Evolutionary conservation across 2,329 filamentous ascomycete species (phyloP).

Genomic region (Balansia obtecta): DNA sequence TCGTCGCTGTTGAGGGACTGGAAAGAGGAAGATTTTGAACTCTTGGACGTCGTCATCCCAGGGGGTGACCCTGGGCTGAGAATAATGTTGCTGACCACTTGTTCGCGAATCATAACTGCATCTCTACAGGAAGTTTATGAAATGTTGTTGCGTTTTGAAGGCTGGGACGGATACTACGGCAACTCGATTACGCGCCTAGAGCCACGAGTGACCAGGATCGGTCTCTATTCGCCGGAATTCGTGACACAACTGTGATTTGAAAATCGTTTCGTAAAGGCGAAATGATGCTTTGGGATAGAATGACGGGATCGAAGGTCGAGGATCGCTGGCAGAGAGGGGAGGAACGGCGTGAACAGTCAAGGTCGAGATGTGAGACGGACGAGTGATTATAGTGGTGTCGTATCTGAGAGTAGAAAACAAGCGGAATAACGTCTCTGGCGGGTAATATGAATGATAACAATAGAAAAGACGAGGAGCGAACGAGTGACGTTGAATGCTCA

Average conservation of each 20-base stretch:
- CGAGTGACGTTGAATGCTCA: conserved; percentile 1
- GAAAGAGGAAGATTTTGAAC: conserved; percentile 82
- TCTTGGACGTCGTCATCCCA: conserved; percentile 72
- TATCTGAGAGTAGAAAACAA: neutral
- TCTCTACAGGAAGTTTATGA: conserved; percentile 7
- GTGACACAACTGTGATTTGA: neutral
- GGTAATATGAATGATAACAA: neutral
- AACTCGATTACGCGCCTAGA: neutral
- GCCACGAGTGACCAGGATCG: neutral
- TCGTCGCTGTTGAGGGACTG: conserved; percentile 69
- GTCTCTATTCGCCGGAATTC: neutral
- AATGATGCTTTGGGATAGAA: neutral
- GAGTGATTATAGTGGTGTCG: neutral
- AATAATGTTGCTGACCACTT: conserved; percentile 15
- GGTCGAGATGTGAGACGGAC: neutral
- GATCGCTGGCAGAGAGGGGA: neutral
- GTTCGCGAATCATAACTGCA: conserved; percentile 25
- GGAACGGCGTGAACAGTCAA: neutral
- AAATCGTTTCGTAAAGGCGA: neutral
- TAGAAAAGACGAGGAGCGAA: neutral
- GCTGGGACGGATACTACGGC: neutral
- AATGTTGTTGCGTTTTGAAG: neutral
- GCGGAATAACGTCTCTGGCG: neutral
- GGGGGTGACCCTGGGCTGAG: conserved; percentile 25
- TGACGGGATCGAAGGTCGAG: neutral